Percentiles rank a stretch among this genome's conserved stretches.
Conservation (phyloP, 805 yeast species). For the Ogataea henricii region DNA sequence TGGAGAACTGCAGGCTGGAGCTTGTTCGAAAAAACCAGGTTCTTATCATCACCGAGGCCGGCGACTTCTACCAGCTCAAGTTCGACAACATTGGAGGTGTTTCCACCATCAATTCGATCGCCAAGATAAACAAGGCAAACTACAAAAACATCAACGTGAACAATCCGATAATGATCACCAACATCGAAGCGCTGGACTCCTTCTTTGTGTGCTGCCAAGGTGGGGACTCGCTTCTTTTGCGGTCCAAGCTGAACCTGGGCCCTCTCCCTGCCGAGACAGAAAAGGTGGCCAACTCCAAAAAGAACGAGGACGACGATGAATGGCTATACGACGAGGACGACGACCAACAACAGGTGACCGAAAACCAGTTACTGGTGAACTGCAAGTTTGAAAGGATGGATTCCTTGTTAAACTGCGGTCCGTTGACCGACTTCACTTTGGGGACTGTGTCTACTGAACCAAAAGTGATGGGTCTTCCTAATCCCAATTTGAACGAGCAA, state of each 20-base stretch:
- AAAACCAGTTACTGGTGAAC: constrained; percentile 19
- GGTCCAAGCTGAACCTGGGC: constrained; percentile 36
- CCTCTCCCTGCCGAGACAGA: constrained; percentile 11
- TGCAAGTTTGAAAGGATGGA: constrained; percentile 52
- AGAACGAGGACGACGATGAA: constrained; percentile 49
- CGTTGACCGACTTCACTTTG: constrained; percentile 64
- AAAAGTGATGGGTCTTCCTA: constrained; percentile 60
- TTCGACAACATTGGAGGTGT: constrained; percentile 41
- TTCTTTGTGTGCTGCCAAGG: constrained; percentile 63
- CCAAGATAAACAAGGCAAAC: constrained; percentile 19
- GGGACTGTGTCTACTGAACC: constrained; percentile 60
- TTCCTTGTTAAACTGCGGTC: constrained; percentile 65
- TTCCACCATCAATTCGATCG: constrained; percentile 32
- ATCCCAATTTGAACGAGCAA: constrained; percentile 66
- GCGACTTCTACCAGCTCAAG: constrained; percentile 40
- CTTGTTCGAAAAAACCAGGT: constrained; percentile 38
- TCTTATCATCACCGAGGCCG: constrained; percentile 44
- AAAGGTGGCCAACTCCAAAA: constrained; percentile 11
- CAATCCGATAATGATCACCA: constrained; percentile 44
- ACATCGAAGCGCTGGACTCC: constrained; percentile 40
- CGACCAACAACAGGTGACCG: constrained; percentile 20
- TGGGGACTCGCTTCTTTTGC: constrained; percentile 57
- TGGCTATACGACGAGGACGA: constrained; percentile 41
- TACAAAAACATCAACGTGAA: constrained; percentile 29
- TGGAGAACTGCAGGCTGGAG: constrained; percentile 53